Percentiles rank a stretch among this genome's conserved stretches.
Conservation (phyloP, 1,284 basidiomycete species). For the Peniophora sp. region DNA sequence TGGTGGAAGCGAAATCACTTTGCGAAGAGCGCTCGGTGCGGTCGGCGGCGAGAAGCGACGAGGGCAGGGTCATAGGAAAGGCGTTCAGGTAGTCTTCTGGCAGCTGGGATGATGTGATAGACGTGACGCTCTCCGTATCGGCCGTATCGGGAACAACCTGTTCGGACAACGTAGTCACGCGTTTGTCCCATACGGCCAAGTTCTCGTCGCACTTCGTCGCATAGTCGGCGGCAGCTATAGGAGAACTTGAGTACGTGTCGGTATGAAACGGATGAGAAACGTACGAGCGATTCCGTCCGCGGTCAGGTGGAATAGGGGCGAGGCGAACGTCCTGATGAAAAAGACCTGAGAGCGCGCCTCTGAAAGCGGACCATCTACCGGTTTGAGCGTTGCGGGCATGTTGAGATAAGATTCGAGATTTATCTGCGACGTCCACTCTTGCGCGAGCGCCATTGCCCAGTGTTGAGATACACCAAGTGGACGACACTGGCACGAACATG, state of each 20-base stretch:
- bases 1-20: constrained; percentile 5
- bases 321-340: constrained; percentile 78
- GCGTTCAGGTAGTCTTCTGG: constrained; percentile 47
- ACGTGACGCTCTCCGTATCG: not conserved
- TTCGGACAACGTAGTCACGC: constrained; percentile 32
- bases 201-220: constrained; percentile 60
- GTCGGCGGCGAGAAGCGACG: constrained; percentile 11
- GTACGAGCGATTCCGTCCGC: constrained; percentile 67
- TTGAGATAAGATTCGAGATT: constrained; percentile 71
- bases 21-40: constrained; percentile 3
- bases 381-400: constrained; percentile 66
- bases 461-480: constrained; percentile 83
- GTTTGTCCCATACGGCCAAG: constrained; percentile 55
- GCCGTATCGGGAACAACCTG: constrained; percentile 7
- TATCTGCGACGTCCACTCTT: constrained; percentile 88
- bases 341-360: constrained; percentile 86
- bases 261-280: constrained; percentile 14
- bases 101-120: constrained; percentile 26
- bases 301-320: constrained; percentile 75
- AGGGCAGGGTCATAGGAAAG: constrained; percentile 56
- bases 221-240: constrained; percentile 55
- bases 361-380: constrained; percentile 55
- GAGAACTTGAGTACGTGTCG: not conserved
- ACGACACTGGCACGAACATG: constrained; percentile 56
- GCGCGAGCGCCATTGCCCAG: constrained; percentile 82